A percentile compares a stretch with the other conserved stretches of the same genome.
Evolutionary conservation across 306 rosid species (phyloP).

Genomic region (Cyclanthera cordifolia): DNA sequence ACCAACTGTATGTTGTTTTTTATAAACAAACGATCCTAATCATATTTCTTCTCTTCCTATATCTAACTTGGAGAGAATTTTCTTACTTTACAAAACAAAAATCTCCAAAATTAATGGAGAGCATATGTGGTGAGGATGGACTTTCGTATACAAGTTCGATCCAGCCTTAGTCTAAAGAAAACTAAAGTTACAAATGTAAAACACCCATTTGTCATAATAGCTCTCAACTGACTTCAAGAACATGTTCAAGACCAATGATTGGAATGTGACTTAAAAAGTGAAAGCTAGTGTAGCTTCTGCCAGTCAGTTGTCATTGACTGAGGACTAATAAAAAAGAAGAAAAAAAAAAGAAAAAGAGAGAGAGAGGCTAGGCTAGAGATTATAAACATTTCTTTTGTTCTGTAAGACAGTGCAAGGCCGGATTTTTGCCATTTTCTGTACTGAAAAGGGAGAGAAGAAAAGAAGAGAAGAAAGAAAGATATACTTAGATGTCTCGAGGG

Average conservation of each 20-base stretch:
- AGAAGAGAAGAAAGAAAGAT: neutral
- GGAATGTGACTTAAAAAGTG: conserved; percentile 2
- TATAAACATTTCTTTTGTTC: conserved; percentile 11
- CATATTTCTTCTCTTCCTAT: neutral
- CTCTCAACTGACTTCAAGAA: neutral
- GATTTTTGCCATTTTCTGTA: neutral
- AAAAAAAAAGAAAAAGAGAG: too few relatives aligned
- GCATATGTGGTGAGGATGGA: neutral
- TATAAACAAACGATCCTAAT: neutral
- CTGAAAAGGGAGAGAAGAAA: neutral
- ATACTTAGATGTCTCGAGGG: conserved; percentile 61
- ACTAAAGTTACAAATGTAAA: neutral
- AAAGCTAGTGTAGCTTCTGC: conserved; percentile 2
- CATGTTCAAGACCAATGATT: conserved; percentile 8
- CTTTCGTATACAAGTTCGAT: neutral
- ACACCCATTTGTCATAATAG: neutral
- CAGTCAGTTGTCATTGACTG: conserved; percentile 9
- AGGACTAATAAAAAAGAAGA: neutral
- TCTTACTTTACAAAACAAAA: neutral
- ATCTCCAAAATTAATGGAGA: neutral
- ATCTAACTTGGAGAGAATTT: neutral
- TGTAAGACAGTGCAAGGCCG: conserved; percentile 8
- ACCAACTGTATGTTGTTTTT: neutral
- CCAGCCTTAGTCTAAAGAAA: neutral
- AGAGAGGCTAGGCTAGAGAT: neutral